Conservation (phyloP, 2,329 filamentous ascomycete species). For the Pseudocercospora ulei region DNA sequence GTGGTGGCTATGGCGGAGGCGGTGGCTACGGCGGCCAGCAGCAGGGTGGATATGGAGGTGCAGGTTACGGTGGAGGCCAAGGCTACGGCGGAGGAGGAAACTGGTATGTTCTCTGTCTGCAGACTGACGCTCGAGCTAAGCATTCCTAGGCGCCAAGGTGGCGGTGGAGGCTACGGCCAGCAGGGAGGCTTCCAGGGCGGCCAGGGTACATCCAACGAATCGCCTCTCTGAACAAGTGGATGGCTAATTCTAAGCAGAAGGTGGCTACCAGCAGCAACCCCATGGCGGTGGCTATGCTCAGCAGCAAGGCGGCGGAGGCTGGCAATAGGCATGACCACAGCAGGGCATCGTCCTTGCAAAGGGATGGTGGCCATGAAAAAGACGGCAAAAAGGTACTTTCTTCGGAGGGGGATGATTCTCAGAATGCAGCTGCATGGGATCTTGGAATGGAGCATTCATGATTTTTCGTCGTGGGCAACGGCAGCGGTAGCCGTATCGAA, state of each 20-base stretch:
- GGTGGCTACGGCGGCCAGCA: slow-evolving; percentile 27
- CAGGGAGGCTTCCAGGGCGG: slow-evolving; percentile 17
- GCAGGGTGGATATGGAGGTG: slow-evolving; percentile 22
- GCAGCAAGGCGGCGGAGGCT: slow-evolving; percentile 26
- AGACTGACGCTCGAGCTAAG: neutral
- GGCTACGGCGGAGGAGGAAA: slow-evolving; percentile 23
- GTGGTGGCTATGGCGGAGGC: slow-evolving; percentile 25
- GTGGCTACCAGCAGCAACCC: slow-evolving; percentile 27
- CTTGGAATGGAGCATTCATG: slow-evolving; percentile 16
- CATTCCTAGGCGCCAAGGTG: slow-evolving; percentile 22
- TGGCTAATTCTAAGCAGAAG: slow-evolving; percentile 21
- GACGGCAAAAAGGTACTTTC: slow-evolving; percentile 18
- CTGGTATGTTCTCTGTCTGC: slow-evolving; percentile 18
- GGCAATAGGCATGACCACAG: slow-evolving; percentile 9
- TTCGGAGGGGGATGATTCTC: slow-evolving; percentile 12
- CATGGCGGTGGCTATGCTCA: slow-evolving; percentile 27
- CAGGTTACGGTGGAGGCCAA: slow-evolving; percentile 31
- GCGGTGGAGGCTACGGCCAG: slow-evolving; percentile 21
- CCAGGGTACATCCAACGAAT: slow-evolving; percentile 18
- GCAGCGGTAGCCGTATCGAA: slow-evolving; percentile 12
- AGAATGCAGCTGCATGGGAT: slow-evolving; percentile 18
- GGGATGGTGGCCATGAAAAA: slow-evolving; percentile 10
- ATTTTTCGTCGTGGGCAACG: slow-evolving; percentile 13
- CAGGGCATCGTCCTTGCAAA: slow-evolving; percentile 3
- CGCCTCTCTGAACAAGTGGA: neutral